Evolutionary conservation across 495 filamentous ascomycete species (phyloP).

Genomic region (Penicillium angulare): DNA sequence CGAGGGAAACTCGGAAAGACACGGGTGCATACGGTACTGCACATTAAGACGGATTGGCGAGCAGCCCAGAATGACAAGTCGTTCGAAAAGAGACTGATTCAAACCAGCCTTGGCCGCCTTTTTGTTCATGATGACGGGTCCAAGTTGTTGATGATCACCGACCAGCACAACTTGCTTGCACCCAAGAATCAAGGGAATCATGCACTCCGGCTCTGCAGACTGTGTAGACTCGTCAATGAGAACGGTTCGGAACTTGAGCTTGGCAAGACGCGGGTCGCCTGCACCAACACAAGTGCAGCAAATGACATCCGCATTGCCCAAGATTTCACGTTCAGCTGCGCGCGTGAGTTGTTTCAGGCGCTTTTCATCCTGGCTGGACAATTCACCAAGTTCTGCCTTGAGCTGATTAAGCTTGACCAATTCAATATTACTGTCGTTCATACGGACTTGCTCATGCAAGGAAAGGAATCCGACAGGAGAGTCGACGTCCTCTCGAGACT

Average conservation of each 20-base stretch:
- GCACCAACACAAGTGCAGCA: constrained; percentile 99
- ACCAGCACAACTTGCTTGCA: constrained; percentile 99
- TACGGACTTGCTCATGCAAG: constrained; percentile 93
- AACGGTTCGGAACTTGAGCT: constrained; percentile 97
- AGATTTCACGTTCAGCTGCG: constrained; percentile 90
- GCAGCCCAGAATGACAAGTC: constrained; percentile 89
- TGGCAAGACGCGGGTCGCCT: constrained; percentile 89
- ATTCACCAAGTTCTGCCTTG: constrained; percentile 86
- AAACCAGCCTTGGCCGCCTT: constrained; percentile 97
- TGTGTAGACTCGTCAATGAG: constrained; percentile 98
- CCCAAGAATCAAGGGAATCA: constrained; percentile 96
- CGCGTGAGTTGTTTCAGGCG: constrained; percentile 94
- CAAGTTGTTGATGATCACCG: constrained; percentile 97
- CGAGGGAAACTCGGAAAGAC: constrained; percentile 95
- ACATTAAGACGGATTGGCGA: constrained; percentile 92
- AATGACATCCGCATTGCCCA: constrained; percentile 95
- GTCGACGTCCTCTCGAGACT: constrained; percentile 97
- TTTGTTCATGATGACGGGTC: constrained; percentile 99
- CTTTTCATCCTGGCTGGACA: constrained; percentile 97
- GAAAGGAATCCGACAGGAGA: constrained; percentile 93
- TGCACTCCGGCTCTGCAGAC: constrained; percentile 98
- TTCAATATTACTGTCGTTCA: constrained; percentile 95
- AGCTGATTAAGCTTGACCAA: constrained; percentile 87
- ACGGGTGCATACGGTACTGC: constrained; percentile 99
- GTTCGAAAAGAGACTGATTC: constrained; percentile 97